Conservation (phyloP, 2,329 filamentous ascomycete species). For the Alternaria dauci region DNA sequence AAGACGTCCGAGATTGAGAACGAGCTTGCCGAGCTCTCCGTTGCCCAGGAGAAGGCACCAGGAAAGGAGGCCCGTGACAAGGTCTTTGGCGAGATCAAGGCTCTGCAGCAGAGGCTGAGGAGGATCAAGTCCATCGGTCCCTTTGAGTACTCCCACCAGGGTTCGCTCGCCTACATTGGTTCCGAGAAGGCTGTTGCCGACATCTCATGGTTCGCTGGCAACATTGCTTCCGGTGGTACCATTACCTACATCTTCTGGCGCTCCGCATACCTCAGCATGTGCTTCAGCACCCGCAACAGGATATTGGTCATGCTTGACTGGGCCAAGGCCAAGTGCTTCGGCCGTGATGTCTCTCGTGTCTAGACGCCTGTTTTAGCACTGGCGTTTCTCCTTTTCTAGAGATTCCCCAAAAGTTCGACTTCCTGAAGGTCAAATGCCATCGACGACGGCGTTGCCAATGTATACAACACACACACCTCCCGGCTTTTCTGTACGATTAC, state of each 20-base stretch:
- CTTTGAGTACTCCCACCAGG: slow-evolving; percentile 98
- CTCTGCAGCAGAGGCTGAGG: slow-evolving; percentile 83
- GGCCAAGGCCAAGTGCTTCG: slow-evolving; percentile 96
- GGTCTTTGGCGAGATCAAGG: slow-evolving; percentile 79
- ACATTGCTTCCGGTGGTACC: slow-evolving; percentile 90
- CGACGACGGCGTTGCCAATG: neutral
- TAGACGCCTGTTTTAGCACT: slow-evolving; percentile 14
- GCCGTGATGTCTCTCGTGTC: slow-evolving; percentile 89
- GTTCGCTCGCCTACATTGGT: slow-evolving; percentile 95
- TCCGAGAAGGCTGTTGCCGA: slow-evolving; percentile 98
- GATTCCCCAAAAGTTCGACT: slow-evolving; percentile 14
- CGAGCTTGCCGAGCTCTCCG: slow-evolving; percentile 74
- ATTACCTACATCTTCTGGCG: slow-evolving; percentile 99
- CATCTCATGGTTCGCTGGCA: slow-evolving; percentile 96
- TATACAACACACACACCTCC: slow-evolving; percentile 6
- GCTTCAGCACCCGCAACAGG: slow-evolving; percentile 97
- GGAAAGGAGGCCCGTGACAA: slow-evolving; percentile 67
- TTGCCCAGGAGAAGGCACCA: slow-evolving; percentile 69
- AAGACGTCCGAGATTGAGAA: slow-evolving; percentile 85
- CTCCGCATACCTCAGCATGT: slow-evolving; percentile 98
- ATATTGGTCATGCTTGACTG: slow-evolving; percentile 93
- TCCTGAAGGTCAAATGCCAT: slow-evolving; percentile 1
- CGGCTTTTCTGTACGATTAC: slow-evolving; percentile 16
- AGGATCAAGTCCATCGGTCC: slow-evolving; percentile 94
- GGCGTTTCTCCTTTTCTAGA: neutral